Base-by-base conservation (phyloP, 345 rosid genomes). In the Reutealis trisperma region DNA sequence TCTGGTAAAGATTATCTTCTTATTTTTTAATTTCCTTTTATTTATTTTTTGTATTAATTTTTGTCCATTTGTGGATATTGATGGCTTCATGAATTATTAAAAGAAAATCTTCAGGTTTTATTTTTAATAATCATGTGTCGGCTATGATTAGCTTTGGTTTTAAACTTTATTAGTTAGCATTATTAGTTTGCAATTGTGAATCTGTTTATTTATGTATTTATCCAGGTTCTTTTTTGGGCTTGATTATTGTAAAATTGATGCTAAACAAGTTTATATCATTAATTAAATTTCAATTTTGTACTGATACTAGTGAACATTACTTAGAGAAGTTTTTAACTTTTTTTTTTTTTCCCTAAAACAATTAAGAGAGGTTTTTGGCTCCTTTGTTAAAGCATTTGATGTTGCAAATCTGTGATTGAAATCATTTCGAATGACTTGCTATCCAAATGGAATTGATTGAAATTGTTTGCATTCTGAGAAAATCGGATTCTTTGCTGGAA, bases 1-100 rank as follows among this genome's bases (percentile, higher is more conserved):
- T 49, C 76, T 67, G 86, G 86, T 81, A 71, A 67, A 21, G 19
- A 10, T 30, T 62, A 0, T 21, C 32, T 70, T 51, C 65, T 41
- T 32, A 0, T 32, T 52, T 34, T 41, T 34, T 52, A 13, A 13
- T 49, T 49, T 52, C 1, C 41, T 37, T 37, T 37, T 37, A 4
- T 18, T 21, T 12, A 19, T 37, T 63, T 47, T 45, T 0, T 24
- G 9, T 25, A 16, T 12, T 22, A 11, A 24, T 67, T 49, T 54
- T 41, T 5, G 27, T 71, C 13, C 6, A 51, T 71, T 32, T 52
- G 0, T 70, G 8, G 72, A 18, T 34, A 1, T 71, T 32, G 30
- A 54, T 32, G 16, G 25, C 30, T 71, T 19, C 67, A 32, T 21
- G 69, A 18, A 6, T 32, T 44, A 37, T 42, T 18, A 22, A 22